A percentile compares a stretch with the other conserved stretches of the same genome.
phyloP scores from a whole-genome alignment of 192 early-diverging fungal genomes.

The Coemansia sp. region DNA sequence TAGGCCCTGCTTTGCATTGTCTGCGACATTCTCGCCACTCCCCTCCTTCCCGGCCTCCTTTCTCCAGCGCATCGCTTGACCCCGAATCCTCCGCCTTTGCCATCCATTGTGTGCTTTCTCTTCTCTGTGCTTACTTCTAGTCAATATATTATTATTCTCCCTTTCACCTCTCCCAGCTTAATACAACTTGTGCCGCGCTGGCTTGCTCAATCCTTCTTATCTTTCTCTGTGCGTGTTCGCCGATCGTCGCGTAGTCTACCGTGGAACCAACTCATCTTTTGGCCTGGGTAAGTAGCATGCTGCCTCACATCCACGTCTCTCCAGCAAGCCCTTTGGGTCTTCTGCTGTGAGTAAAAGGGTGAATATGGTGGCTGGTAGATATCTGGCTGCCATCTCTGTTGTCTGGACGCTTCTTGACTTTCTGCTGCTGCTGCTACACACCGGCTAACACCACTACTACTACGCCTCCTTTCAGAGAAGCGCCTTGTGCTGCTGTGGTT shows the following conservation, averaged over 20 bases:
- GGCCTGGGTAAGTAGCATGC: neutral
- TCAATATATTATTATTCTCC: conserved; percentile 2
- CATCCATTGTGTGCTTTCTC: conserved; percentile 1
- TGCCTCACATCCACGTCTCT: no score
- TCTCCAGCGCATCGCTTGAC: conserved; percentile 1
- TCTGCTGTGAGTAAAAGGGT: neutral
- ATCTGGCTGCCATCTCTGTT: no score
- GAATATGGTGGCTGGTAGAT: no score
- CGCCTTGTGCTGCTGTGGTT: neutral
- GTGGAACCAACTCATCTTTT: conserved; percentile 1
- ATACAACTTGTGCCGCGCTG: neutral
- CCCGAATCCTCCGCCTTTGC: neutral
- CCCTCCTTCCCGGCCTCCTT: neutral
- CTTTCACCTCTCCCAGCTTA: neutral
- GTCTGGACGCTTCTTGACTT: no score
- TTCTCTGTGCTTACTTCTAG: neutral
- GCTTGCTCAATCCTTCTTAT: neutral
- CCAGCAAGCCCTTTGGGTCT: neutral
- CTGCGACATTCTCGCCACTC: conserved; percentile 1
- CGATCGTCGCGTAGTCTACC: conserved; percentile 1
- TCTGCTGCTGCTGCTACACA: neutral
- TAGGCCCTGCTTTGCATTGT: no score
- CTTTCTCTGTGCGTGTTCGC: neutral
- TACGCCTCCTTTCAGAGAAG: neutral
- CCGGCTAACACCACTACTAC: neutral